A percentile compares a stretch with the other conserved stretches of the same genome.
Evolutionary conservation across 23 red algal genomes (phyloP).

Genomic region (Chondrus crispus): DNA sequence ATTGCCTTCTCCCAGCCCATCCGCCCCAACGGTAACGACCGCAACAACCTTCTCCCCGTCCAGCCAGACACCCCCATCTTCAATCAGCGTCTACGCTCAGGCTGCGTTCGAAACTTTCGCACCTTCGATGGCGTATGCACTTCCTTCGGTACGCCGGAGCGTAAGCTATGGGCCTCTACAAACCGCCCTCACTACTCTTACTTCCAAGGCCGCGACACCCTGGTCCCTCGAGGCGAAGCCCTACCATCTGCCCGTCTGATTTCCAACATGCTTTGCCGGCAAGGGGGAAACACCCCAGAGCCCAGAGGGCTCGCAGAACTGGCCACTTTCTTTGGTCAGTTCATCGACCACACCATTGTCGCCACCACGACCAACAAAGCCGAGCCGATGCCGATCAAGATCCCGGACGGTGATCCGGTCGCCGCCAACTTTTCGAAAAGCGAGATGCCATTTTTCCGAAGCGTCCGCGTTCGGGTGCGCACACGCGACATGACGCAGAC

Average conservation of each 20-base stretch:
- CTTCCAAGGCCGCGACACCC: neutral
- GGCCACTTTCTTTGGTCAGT: constrained; percentile 40
- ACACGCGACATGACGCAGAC: too few species aligned
- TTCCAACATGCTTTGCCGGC: constrained; percentile 17
- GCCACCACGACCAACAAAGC: constrained; percentile 13
- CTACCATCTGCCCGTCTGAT: constrained; percentile 19
- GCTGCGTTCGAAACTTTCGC: neutral
- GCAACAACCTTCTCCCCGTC: too few species aligned
- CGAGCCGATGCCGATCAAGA: constrained; percentile 20
- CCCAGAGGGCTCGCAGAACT: constrained; percentile 9
- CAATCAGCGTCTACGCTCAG: too few species aligned
- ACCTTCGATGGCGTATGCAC: constrained; percentile 32
- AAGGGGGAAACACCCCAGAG: neutral
- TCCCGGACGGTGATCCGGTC: constrained; percentile 7
- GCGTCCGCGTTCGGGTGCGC: too few species aligned
- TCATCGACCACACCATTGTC: constrained; percentile 41
- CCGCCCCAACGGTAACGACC: too few species aligned
- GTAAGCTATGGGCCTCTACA: neutral
- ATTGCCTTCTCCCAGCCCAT: too few species aligned
- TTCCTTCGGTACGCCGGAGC: neutral
- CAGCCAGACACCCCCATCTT: too few species aligned
- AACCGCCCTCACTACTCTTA: constrained; percentile 24
- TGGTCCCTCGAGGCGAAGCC: neutral
- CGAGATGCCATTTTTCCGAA: neutral
- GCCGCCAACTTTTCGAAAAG: constrained; percentile 19